Evolutionary conservation across 768 basidiomycete genomes (phyloP).

Genomic region (Neoboletus subvelutipes): DNA sequence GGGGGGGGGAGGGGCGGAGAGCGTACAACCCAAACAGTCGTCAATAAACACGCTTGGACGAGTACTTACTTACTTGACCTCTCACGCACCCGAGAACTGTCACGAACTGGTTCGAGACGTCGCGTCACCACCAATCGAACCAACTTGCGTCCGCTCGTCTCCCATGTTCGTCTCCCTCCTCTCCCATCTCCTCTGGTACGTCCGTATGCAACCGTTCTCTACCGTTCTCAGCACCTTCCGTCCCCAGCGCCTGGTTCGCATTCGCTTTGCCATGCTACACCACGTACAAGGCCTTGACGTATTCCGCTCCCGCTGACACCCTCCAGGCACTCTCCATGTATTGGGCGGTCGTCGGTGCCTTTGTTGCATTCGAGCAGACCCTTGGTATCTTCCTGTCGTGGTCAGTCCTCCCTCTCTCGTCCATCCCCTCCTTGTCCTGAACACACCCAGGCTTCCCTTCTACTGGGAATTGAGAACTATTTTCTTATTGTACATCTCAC

Average conservation of each 20-base stretch:
- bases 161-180: conserved; percentile 49
- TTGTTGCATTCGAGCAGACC: conserved; percentile 62
- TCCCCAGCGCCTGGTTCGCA: conserved; percentile 64
- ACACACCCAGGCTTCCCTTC: conserved; percentile 60
- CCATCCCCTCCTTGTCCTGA: conserved; percentile 6
- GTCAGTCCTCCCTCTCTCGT: conserved; percentile 35
- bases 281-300: conserved; percentile 66
- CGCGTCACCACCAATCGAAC: too few species aligned
- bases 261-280: conserved; percentile 62
- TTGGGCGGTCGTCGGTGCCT: conserved; percentile 60
- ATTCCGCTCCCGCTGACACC: conserved; percentile 50
- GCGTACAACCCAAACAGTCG: conserved; percentile 11
- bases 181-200: conserved; percentile 51
- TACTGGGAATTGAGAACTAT: conserved; percentile 74
- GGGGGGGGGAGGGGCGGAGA: conserved; percentile 25
- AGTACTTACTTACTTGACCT: too few species aligned
- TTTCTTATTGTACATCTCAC: conserved; percentile 63
- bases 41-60: background rate
- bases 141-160: too few species aligned
- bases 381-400: conserved; percentile 67
- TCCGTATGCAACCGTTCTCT: background rate
- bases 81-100: background rate
- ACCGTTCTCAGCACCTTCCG: background rate
- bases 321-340: conserved; percentile 60
- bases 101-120: background rate